Conservation (phyloP, 306 rosid species). For the Hylodesmum podocarpum region DNA sequence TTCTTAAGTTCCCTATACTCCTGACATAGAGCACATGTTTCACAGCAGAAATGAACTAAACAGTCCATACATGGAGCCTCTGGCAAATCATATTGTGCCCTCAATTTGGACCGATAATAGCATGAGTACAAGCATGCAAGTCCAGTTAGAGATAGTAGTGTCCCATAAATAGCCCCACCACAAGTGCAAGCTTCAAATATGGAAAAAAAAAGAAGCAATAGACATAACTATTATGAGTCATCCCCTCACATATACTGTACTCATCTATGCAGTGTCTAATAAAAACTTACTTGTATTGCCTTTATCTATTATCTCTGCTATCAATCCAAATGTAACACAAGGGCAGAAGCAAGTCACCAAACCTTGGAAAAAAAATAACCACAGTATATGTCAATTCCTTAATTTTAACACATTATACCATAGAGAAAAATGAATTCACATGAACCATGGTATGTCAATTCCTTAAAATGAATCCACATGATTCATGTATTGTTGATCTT, state of each 20-base stretch:
- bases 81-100: conserved; percentile 62
- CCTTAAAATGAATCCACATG: neutral
- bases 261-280: neutral
- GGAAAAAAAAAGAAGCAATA: neutral
- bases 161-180: conserved; percentile 45
- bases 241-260: neutral
- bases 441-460: neutral
- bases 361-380: conserved; percentile 34
- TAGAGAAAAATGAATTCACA: neutral
- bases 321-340: conserved; percentile 68
- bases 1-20: conserved; percentile 67
- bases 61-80: conserved; percentile 74
- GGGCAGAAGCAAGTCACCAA: conserved; percentile 68
- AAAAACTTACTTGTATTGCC: conserved; percentile 53
- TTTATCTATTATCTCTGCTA: conserved; percentile 57
- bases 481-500: conserved; percentile 20
- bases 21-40: conserved; percentile 69
- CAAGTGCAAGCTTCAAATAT: conserved; percentile 44
- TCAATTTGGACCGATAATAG: conserved; percentile 52
- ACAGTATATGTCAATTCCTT: neutral
- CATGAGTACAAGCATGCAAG: conserved; percentile 61
- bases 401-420: neutral
- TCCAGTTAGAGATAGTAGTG: conserved; percentile 35
- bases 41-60: conserved; percentile 69
- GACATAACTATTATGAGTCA: neutral